A percentile compares a stretch with the other conserved stretches of the same genome.
Evolutionary conservation across 1,284 basidiomycete genomes (phyloP).

Genomic region (Schizophyllum commune): DNA sequence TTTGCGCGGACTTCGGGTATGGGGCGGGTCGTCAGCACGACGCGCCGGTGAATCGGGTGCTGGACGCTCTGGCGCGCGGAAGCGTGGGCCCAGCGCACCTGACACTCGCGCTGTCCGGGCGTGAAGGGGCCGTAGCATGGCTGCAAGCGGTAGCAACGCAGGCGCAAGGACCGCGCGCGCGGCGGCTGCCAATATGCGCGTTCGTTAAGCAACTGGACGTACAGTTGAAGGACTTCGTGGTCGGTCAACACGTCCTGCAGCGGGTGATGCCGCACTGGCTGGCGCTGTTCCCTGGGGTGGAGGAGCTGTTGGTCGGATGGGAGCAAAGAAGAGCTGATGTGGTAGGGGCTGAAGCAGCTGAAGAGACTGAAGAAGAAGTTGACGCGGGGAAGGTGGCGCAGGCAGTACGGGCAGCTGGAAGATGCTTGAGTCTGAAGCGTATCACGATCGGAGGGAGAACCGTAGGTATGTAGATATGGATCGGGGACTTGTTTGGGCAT

Average conservation of each 20-base stretch:
- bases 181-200: not conserved
- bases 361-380: conserved; percentile 15
- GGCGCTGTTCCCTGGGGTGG: not conserved
- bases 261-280: not conserved
- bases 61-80: not conserved
- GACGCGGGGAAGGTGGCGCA: not conserved
- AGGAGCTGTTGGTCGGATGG: not conserved
- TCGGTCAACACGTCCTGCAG: not conserved
- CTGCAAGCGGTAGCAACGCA: not conserved
- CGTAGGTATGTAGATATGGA: not conserved
- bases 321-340: conserved; percentile 8
- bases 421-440: not conserved
- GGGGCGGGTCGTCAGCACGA: not conserved
- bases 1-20: not conserved
- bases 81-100: not conserved
- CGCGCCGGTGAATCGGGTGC: not conserved
- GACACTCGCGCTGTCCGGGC: not conserved
- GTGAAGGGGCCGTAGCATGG: not conserved
- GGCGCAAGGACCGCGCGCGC: too few relatives aligned
- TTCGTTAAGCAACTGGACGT: not conserved
- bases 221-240: not conserved
- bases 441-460: not conserved
- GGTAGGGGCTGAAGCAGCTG: too few relatives aligned
- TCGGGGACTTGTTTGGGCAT: conserved; percentile 44
- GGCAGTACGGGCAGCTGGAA: not conserved